A percentile compares a stretch with the other conserved stretches of the same genome.
Conservation (phyloP, 2,329 filamentous ascomycete genomes). For the Aspergillus brunneoviolaceus region DNA sequence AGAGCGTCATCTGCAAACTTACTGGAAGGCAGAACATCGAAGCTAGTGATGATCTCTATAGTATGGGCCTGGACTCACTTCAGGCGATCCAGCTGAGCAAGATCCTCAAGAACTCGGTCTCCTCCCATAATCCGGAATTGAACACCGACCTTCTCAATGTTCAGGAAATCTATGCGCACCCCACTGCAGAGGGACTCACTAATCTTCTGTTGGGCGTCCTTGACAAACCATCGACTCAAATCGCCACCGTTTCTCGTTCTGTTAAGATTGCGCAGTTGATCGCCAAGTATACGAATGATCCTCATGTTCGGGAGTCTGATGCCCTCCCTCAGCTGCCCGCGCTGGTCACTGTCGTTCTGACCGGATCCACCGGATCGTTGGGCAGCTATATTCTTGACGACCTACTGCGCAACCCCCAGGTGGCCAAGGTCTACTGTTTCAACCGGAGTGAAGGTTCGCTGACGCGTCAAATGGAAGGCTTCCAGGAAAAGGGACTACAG, state of each 20-base stretch:
- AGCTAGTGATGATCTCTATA: slow-evolving; percentile 22
- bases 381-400: slow-evolving; percentile 49
- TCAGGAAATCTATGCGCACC: slow-evolving; percentile 8
- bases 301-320: not conserved
- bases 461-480: slow-evolving; percentile 39
- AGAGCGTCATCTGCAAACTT: slow-evolving; percentile 9
- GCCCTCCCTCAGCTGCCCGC: not conserved
- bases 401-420: slow-evolving; percentile 31
- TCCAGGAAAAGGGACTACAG: slow-evolving; percentile 38
- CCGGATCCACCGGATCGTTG: slow-evolving; percentile 52
- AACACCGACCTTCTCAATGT: not conserved
- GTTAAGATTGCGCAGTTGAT: slow-evolving; percentile 3
- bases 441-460: slow-evolving; percentile 46
- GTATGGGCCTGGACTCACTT: slow-evolving; percentile 28
- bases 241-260: not conserved
- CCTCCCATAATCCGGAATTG: not conserved
- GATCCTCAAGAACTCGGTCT: slow-evolving; percentile 6
- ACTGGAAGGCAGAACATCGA: slow-evolving; percentile 13
- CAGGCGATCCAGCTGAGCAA: slow-evolving; percentile 25
- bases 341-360: slow-evolving; percentile 36
- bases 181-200: not conserved
- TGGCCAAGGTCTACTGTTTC: slow-evolving; percentile 49
- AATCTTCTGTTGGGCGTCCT: not conserved
- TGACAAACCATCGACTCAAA: not conserved
- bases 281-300: slow-evolving; percentile 6